Conservation (phyloP, 345 rosid species). For the Noccaea caerulescens region DNA sequence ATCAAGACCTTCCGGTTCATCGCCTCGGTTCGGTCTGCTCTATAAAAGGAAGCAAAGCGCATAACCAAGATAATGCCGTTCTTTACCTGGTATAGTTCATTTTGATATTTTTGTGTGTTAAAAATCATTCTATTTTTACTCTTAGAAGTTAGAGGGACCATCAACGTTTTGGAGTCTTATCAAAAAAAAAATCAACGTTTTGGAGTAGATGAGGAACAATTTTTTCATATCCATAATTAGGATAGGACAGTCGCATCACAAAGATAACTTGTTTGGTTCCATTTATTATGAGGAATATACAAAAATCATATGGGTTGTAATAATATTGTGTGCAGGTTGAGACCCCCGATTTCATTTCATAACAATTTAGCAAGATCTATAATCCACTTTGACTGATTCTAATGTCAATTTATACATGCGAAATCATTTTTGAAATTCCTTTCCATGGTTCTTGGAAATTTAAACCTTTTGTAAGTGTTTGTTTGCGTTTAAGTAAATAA, state of each 20-base stretch:
- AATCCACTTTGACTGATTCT: slow-evolving; percentile 4
- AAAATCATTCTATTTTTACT: neutral
- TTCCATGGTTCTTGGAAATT: neutral
- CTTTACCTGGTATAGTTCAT: slow-evolving; percentile 34
- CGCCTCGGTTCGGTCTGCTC: slow-evolving; percentile 56
- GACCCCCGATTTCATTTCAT: neutral
- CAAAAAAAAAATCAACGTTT: neutral
- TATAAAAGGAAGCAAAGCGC: slow-evolving; percentile 64
- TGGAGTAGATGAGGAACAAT: neutral
- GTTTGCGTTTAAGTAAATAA: neutral
- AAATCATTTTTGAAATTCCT: neutral
- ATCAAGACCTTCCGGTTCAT: slow-evolving; percentile 28
- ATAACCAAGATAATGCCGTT: slow-evolving; percentile 83
- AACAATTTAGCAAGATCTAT: neutral
- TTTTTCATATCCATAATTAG: neutral
- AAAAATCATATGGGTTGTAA: slow-evolving; percentile 7
- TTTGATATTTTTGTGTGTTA: neutral
- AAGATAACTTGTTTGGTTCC: neutral
- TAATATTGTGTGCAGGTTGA: neutral
- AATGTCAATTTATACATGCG: neutral
- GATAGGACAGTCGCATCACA: neutral
- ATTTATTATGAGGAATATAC: neutral
- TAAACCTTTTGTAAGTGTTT: neutral
- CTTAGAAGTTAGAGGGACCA: neutral
- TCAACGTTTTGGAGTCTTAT: neutral